Evolutionary conservation across 805 yeast genomes (phyloP).

Genomic region (Kockiozyma suomiensis): DNA sequence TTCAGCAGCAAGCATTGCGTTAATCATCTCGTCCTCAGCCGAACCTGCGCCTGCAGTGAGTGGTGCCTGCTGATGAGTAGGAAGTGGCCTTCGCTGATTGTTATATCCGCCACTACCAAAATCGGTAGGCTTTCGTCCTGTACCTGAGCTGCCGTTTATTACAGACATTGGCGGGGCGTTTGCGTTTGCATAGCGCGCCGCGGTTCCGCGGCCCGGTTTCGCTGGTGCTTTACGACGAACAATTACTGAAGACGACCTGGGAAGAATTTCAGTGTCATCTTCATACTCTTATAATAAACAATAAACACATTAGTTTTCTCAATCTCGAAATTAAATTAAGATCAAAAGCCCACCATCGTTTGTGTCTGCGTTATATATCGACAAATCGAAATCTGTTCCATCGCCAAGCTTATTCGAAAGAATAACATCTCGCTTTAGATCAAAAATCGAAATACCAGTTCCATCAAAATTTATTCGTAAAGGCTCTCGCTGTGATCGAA

Average conservation of each 20-base stretch:
- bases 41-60: not conserved
- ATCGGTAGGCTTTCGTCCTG: conserved; percentile 2
- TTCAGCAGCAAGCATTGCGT: conserved; percentile 89
- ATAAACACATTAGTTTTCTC: not conserved
- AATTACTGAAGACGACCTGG: conserved; percentile 81
- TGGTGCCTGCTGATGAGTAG: not conserved
- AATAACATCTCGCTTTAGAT: conserved; percentile 87
- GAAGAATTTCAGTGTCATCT: conserved; percentile 89
- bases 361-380: conserved; percentile 70
- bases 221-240: conserved; percentile 75
- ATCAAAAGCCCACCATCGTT: conserved; percentile 44
- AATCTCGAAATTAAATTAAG: not conserved
- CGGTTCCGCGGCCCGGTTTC: conserved; percentile 53
- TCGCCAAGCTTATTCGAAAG: conserved; percentile 76
- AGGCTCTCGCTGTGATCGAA: conserved; percentile 78
- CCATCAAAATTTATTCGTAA: conserved; percentile 89
- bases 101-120: conserved; percentile 4
- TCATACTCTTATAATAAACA: conserved; percentile 55
- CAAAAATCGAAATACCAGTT: conserved; percentile 94
- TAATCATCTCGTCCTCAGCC: conserved; percentile 81
- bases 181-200: conserved; percentile 60
- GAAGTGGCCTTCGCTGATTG: conserved; percentile 1
- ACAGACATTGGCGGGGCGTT: conserved; percentile 18
- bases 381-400: conserved; percentile 81
- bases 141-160: not conserved